Base-by-base conservation (phyloP, 2,329 filamentous ascomycete species). In the Alternaria gansuensis region DNA sequence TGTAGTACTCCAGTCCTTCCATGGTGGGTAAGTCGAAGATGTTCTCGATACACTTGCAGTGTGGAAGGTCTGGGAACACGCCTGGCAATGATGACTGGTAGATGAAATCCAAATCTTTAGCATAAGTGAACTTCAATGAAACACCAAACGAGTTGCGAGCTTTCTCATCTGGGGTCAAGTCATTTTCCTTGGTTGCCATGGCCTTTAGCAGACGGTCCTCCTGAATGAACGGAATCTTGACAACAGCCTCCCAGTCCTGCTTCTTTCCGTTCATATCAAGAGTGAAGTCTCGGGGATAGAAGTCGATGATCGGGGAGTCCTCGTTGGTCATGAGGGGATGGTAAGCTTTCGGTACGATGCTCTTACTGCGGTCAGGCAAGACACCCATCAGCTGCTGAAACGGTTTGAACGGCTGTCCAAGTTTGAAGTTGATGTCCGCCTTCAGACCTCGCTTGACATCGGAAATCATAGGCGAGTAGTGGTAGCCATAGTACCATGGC, bases 191-290 rank as follows among this genome's bases (percentile, higher is more conserved):
- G 6, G 93, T 88, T 14, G 85, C 89, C 91, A 99, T 97, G 7
- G 94, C 95, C 36, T 83, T 80, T 54, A 99, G 83, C 2, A 99
- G 82, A 26, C 95, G 87, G 70, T 90, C 87, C 77, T 99, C 94
- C 58, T 99, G 92, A 64, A 99, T 99, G 79, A 99, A 99, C 0
- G 95, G 95, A 72, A 99, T 99, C 79, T 98, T 99, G 65, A 99
- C 93, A 36, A 99, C 94, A 28, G 95, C 95, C 76, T 99, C 95
- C 95, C 95, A 99, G 64, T 99, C 96, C 90, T 97, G 96, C 81
- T 97, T 99, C 82, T 99, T 99, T 59, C 95, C 96, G 70, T 99
- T 98, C 95, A 99, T 98, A 75, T 99, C 96, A 39, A 99, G 84
- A 66, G 96, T 92, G 72, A 99, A 99, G 70, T 99, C 95, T 69